A percentile compares a stretch with the other conserved stretches of the same genome.
Evolutionary conservation across 768 basidiomycete genomes (phyloP).

Genomic region (Goffeauzyma gilvescens): DNA sequence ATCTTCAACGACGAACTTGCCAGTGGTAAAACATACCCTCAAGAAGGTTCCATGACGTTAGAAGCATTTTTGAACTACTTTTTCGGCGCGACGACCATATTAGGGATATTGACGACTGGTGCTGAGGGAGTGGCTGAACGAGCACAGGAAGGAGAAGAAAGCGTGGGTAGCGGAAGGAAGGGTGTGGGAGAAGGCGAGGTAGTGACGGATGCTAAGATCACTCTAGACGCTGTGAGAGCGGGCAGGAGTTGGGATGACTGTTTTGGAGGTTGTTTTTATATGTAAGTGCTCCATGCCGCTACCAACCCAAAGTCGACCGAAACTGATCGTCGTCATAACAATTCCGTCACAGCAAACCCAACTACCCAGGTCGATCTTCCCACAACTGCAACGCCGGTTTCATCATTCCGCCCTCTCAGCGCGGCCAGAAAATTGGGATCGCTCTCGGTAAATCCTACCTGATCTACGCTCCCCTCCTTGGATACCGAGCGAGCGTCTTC

Average conservation of each 20-base stretch:
- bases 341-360: slow-evolving; percentile 32
- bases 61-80: slow-evolving; percentile 54
- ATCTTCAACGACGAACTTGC: slow-evolving; percentile 58
- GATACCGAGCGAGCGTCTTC: slow-evolving; percentile 42
- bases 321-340: too few species aligned
- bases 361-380: slow-evolving; percentile 74
- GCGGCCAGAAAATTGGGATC: slow-evolving; percentile 49
- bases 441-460: slow-evolving; percentile 60
- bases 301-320: too few species aligned
- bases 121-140: slow-evolving; percentile 7
- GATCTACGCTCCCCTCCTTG: slow-evolving; percentile 58
- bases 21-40: slow-evolving; percentile 60
- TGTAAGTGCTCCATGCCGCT: too few species aligned
- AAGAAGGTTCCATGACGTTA: slow-evolving; percentile 41
- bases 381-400: slow-evolving; percentile 87
- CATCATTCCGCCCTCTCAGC: slow-evolving; percentile 46
- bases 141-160: neutral
- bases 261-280: slow-evolving; percentile 40
- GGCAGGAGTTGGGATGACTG: slow-evolving; percentile 48
- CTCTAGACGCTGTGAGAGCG: slow-evolving; percentile 36
- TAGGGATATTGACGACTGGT: slow-evolving; percentile 39
- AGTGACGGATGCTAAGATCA: slow-evolving; percentile 16
- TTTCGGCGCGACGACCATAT: slow-evolving; percentile 54
- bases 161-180: slow-evolving; percentile 9
- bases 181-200: slow-evolving; percentile 18